Conservation (phyloP, 371 early-diverging fungal genomes). For the Mortierella polycephala region DNA sequence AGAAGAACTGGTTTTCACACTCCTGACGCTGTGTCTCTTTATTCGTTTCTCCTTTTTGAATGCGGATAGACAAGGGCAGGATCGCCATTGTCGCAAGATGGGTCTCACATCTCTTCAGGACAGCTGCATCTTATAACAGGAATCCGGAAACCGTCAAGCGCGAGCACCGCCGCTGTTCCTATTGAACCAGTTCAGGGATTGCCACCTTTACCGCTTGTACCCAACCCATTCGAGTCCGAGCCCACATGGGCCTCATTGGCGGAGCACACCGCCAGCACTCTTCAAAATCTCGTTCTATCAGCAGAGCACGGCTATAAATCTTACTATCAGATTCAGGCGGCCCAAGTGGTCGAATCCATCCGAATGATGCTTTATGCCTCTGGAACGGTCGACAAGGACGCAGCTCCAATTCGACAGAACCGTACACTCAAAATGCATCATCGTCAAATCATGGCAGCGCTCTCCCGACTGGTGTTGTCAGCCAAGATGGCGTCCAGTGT, state of each 20-base stretch:
- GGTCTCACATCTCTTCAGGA: conserved; percentile 1
- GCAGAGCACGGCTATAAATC: conserved; percentile 72
- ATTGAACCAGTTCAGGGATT: conserved; percentile 10
- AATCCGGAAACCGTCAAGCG: conserved; percentile 25
- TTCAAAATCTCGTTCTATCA: conserved; percentile 73
- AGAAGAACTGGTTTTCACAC: background rate
- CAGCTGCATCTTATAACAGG: conserved; percentile 10
- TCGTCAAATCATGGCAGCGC: conserved; percentile 80
- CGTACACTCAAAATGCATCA: conserved; percentile 79
- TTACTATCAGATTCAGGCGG: conserved; percentile 65
- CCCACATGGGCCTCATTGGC: conserved; percentile 75
- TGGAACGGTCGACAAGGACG: conserved; percentile 78
- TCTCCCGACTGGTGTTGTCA: conserved; percentile 85
- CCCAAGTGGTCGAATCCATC: conserved; percentile 78
- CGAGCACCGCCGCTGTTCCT: conserved; percentile 7
- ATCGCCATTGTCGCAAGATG: conserved; percentile 21
- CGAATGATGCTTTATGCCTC: conserved; percentile 86
- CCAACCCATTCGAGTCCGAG: conserved; percentile 51
- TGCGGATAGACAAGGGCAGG: conserved; percentile 28
- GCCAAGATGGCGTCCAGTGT: conserved; percentile 86
- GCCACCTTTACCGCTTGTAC: conserved; percentile 38
- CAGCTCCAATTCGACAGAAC: conserved; percentile 70
- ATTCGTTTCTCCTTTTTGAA: conserved; percentile 16
- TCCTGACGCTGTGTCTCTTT: too few species aligned
- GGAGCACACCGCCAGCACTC: conserved; percentile 70